These are phyloP conservation scores for Solanum peruvianum DNA, from an alignment of 257 asterid species.

Conservation along the genomic window DNA sequence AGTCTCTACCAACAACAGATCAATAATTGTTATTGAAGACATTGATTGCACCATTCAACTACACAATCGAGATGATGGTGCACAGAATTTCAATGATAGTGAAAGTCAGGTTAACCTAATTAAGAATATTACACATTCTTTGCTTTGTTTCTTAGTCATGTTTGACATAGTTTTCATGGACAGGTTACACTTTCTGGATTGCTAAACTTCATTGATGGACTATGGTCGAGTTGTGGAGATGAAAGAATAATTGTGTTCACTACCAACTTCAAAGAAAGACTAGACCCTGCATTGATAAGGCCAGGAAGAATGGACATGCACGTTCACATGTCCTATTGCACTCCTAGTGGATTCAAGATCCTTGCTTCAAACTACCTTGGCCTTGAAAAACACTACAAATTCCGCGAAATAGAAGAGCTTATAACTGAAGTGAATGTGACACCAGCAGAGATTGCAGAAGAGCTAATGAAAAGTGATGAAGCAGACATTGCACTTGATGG, in stretches of 20 bases:
- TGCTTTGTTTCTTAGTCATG: not conserved
- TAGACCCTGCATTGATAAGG: constrained; percentile 30
- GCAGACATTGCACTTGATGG: constrained; percentile 4
- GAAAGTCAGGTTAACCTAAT: constrained; percentile 3
- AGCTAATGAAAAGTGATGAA: constrained; percentile 7
- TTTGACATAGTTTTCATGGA: not conserved
- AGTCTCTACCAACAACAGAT: constrained; percentile 1
- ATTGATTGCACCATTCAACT: constrained; percentile 16
- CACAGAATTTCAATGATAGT: not conserved
- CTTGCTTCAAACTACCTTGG: constrained; percentile 27
- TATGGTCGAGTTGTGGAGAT: constrained; percentile 30
- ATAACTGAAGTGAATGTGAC: constrained; percentile 10
- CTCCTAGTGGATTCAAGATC: constrained; percentile 12
- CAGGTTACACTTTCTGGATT: constrained; percentile 17
- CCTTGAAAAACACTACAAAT: not conserved
- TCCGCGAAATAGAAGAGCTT: constrained; percentile 11
- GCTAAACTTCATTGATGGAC: constrained; percentile 29
- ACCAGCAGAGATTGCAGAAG: constrained; percentile 18
- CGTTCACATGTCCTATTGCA: constrained; percentile 26
- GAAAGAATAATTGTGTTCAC: constrained; percentile 29
- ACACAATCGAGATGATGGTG: constrained; percentile 1
- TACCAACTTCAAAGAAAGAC: constrained; percentile 19
- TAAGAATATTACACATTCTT: too few relatives aligned
- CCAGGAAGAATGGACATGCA: constrained; percentile 38
- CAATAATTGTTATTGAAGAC: constrained; percentile 18